Evolutionary conservation across 176 grass and related monocot genomes (phyloP).

Genomic region (Eremochloa ophiuroides): DNA sequence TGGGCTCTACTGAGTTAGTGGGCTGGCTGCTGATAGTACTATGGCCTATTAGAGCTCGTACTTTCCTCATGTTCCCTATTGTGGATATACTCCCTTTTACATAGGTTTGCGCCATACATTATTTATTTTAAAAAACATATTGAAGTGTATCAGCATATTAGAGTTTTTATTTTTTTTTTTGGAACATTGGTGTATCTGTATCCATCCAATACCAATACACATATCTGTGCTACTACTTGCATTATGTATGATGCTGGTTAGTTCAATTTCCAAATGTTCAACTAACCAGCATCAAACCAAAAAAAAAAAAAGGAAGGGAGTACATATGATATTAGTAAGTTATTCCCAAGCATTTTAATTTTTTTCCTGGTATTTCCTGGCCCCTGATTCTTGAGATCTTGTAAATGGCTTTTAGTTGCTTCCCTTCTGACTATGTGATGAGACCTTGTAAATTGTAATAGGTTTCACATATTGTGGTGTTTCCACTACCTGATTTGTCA

Average conservation of each 20-base stretch:
- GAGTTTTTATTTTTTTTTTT: neutral
- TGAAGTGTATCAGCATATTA: neutral
- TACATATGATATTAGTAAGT: neutral
- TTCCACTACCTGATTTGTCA: neutral
- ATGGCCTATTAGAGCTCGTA: neutral
- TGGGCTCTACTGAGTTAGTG: neutral
- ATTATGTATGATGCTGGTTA: neutral
- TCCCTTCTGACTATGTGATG: neutral
- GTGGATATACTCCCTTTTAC: neutral
- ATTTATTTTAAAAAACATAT: neutral
- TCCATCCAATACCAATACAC: neutral
- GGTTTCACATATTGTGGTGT: neutral
- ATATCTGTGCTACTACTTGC: neutral
- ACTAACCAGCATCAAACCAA: neutral
- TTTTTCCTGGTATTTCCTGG: neutral
- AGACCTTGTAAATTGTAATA: neutral
- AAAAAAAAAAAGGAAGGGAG: neutral
- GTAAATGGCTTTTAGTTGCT: neutral
- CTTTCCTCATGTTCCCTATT: neutral
- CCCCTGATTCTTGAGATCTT: neutral
- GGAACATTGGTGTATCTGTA: neutral
- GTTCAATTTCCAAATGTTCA: neutral
- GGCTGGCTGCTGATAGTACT: neutral
- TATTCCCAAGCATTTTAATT: neutral
- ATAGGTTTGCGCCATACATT: neutral